Conservation (phyloP, 441 rosid species). For the Hura crepitans region DNA sequence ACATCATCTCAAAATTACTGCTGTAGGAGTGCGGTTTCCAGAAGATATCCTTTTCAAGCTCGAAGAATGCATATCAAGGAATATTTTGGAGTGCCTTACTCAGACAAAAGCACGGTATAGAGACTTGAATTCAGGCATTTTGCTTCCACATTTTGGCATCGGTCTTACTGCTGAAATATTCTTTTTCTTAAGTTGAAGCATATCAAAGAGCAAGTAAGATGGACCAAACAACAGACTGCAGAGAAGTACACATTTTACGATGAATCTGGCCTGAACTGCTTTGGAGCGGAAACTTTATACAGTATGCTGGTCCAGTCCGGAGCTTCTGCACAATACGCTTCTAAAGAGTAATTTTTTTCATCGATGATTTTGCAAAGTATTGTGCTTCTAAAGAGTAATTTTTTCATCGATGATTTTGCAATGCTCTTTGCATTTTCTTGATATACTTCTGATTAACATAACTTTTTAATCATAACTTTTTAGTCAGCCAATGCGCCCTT, state of each 20-base stretch:
- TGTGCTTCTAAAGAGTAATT: constrained; percentile 64
- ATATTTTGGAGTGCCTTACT: constrained; percentile 58
- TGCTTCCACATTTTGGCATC: constrained; percentile 10
- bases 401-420: constrained; percentile 7
- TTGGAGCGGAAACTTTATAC: constrained; percentile 56
- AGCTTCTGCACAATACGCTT: constrained; percentile 55
- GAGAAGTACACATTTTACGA: constrained; percentile 51
- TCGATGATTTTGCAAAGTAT: neutral
- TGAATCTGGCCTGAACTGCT: constrained; percentile 46
- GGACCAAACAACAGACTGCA: constrained; percentile 55
- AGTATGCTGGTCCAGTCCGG: constrained; percentile 61
- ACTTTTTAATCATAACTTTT: constrained; percentile 2
- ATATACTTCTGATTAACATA: neutral
- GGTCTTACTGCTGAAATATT: constrained; percentile 18
- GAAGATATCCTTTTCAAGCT: constrained; percentile 54
- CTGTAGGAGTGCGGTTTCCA: constrained; percentile 46
- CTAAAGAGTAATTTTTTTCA: constrained; percentile 51
- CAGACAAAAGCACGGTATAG: constrained; percentile 48
- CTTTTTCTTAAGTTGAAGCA: constrained; percentile 39
- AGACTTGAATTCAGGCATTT: constrained; percentile 14
- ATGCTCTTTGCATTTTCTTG: constrained; percentile 9
- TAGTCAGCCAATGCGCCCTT: neutral
- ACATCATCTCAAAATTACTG: constrained; percentile 37
- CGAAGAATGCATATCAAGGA: constrained; percentile 64
- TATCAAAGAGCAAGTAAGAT: constrained; percentile 34